Evolutionary conservation across 352 stramenopile genomes (phyloP).

Genomic region (Aphanomyces astaci): DNA sequence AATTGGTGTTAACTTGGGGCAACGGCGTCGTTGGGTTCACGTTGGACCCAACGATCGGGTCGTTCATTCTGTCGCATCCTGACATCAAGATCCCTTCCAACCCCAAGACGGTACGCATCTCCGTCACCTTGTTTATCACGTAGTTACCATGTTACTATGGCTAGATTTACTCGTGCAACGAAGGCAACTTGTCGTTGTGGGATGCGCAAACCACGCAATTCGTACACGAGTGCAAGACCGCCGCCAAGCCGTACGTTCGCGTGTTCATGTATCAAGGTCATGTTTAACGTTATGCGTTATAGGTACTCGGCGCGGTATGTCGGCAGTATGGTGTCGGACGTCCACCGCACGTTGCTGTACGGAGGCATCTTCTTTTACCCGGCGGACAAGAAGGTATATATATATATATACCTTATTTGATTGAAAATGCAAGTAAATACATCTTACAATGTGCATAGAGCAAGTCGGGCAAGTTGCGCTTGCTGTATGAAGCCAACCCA

Average conservation of each 20-base stretch:
- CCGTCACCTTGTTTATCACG: neutral
- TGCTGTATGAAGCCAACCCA: conserved; percentile 99
- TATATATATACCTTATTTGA: no score
- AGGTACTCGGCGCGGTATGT: conserved; percentile 94
- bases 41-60: conserved; percentile 96
- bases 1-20: conserved; percentile 95
- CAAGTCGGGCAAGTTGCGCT: conserved; percentile 91
- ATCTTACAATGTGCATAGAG: no score
- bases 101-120: conserved; percentile 56
- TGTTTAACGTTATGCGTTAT: neutral
- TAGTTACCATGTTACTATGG: neutral
- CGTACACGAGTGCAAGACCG: conserved; percentile 82
- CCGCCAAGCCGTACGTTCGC: conserved; percentile 49
- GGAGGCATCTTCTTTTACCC: conserved; percentile 98
- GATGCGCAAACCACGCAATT: conserved; percentile 88
- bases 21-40: conserved; percentile 96
- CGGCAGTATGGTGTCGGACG: conserved; percentile 98
- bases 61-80: conserved; percentile 95
- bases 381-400: conserved; percentile 84
- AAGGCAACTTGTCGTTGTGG: conserved; percentile 95
- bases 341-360: conserved; percentile 98
- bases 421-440: no score
- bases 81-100: conserved; percentile 93
- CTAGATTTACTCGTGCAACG: conserved; percentile 97
- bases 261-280: neutral